These are phyloP conservation scores for Backusella sp. DNA, from an alignment of 192 early-diverging fungal genomes.

Conservation along the genomic window DNA sequence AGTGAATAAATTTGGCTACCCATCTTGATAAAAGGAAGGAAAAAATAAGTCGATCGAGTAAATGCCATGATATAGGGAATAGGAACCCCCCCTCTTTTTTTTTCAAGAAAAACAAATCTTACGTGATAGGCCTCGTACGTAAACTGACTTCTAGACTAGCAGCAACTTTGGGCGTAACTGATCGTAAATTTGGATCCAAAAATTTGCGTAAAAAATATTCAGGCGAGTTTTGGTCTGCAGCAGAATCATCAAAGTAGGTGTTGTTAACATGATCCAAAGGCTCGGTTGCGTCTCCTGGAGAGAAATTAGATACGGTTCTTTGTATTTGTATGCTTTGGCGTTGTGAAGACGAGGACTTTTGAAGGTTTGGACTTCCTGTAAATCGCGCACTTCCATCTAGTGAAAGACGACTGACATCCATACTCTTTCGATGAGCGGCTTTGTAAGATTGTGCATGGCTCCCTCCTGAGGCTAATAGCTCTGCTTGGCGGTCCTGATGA, in stretches of 20 bases:
- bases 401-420: background rate
- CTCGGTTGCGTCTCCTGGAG: background rate
- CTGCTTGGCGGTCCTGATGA: constrained; percentile 44
- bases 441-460: background rate
- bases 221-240: constrained; percentile 45
- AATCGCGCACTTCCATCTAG: background rate
- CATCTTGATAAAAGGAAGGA: constrained; percentile 44
- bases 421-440: background rate
- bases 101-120: background rate
- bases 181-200: constrained; percentile 44
- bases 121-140: constrained; percentile 52
- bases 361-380: background rate
- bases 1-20: constrained; percentile 76
- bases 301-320: background rate
- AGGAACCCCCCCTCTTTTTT: background rate
- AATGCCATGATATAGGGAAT: background rate
- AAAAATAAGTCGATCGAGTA: background rate
- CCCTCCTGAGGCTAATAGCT: constrained; percentile 32
- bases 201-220: constrained; percentile 54
- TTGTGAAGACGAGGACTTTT: background rate
- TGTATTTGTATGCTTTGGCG: background rate
- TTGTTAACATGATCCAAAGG: background rate
- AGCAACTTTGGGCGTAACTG: constrained; percentile 43
- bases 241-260: background rate
- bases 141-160: constrained; percentile 52